Base-by-base conservation (phyloP, 1,284 basidiomycete genomes). In the Microbotryomycetes sp. region DNA sequence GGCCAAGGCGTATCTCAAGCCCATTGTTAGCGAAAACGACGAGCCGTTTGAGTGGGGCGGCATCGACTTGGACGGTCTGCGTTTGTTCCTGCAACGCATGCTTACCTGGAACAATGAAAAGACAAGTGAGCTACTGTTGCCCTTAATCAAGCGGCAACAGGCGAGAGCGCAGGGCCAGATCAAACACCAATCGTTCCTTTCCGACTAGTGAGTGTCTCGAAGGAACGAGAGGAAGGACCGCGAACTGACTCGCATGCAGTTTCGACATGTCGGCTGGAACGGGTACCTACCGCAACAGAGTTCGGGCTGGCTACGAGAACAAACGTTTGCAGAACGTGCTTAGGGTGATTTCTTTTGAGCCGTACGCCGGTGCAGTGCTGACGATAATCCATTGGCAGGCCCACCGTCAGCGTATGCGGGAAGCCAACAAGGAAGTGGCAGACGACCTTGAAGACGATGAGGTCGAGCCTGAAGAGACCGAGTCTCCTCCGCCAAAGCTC, bases 31-130 rank as follows among this genome's bases (percentile, higher is more conserved):
- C 73, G 82, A 84, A 54, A 94, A 91, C 3, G 86, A 91, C 57
- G 93, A 98, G 72, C 86, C 89, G 0, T 98, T 99, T 74, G 89
- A 91, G 70, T 99, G 96, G 96, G 94, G 91, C 9, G 79, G 94
- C 65, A 92, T 94, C 5, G 93, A 97, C 73, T 82, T 99, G 1
- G 91, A 97, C 71, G 90, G 86, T 1, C 81, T 97, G 54, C 83
- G 91, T 69, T 77, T 81, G 88, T 94, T 90, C 73, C 80, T 98
- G 66, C 81, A 81, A 46, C 82, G 87, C 58, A 91, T 97, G 73
- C 80, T 98, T 7, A 83, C 86, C 18, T 99, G 96, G 96, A 79
- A 81, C 5, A 82, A 87, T 65, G 76, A 75, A 41, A 98, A 97
- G 78, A 89, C 92, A 0, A 92, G 97, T 71, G 91, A 96, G 64